A percentile compares a stretch with the other conserved stretches of the same genome.
These are phyloP conservation scores for Kazachstania sp. DNA, from an alignment of 1,139 yeast genomes.

Conservation along the genomic window DNA sequence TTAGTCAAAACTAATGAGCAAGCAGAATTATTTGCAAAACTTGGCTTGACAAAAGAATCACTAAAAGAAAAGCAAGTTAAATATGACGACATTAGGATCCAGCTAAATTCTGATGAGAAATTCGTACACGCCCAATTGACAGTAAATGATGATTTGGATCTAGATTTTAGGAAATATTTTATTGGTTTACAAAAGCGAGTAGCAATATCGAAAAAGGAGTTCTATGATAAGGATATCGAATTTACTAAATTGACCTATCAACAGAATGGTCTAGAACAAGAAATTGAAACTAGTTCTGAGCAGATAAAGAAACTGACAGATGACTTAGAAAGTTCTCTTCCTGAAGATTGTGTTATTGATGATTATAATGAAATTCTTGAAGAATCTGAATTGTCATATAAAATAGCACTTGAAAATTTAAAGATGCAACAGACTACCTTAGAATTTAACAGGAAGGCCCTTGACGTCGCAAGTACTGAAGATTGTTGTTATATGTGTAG, in stretches of 20 bases:
- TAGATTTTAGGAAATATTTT: constrained; percentile 17
- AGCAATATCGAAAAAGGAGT: constrained; percentile 13
- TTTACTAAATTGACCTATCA: constrained; percentile 17
- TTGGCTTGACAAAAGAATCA: constrained; percentile 34
- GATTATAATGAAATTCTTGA: constrained; percentile 42
- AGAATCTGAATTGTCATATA: constrained; percentile 55
- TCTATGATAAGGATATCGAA: constrained; percentile 9
- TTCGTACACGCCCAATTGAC: constrained; percentile 10
- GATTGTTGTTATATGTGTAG: constrained; percentile 60
- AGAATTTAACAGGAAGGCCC: constrained; percentile 55
- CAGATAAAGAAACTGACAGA: constrained; percentile 4
- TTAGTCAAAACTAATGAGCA: constrained; percentile 47
- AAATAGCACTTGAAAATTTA: constrained; percentile 49
- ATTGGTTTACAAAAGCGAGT: constrained; percentile 19
- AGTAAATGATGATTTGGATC: constrained; percentile 13
- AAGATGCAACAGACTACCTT: constrained; percentile 60
- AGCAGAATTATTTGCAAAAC: constrained; percentile 49
- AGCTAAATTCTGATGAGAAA: constrained; percentile 11
- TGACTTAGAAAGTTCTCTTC: constrained; percentile 21
- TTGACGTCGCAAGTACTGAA: constrained; percentile 47
- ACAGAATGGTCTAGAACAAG: constrained; percentile 12
- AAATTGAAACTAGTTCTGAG: constrained; percentile 9
- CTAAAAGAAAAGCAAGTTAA: constrained; percentile 14
- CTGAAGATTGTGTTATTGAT: constrained; percentile 41
- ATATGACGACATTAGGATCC: constrained; percentile 11